Evolutionary conservation across 2,329 filamentous ascomycete species (phyloP).

Genomic region (Xylariaceae sp.): DNA sequence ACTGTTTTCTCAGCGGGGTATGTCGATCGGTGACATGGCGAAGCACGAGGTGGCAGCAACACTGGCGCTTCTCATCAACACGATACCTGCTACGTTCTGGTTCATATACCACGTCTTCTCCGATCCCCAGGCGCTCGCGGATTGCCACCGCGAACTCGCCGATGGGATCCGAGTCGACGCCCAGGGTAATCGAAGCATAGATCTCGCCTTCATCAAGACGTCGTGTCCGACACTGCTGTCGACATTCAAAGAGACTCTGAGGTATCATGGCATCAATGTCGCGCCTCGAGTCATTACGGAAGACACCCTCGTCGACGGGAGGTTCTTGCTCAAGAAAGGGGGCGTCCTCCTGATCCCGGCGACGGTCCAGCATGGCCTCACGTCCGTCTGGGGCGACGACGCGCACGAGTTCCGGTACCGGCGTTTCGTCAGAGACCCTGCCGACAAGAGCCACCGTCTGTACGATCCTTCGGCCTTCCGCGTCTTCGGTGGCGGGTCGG

Average conservation of each 20-base stretch:
- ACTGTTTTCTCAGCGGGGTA: not conserved
- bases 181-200: too few relatives aligned
- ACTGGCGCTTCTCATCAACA: too few relatives aligned
- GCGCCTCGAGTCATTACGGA: not conserved
- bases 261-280: not conserved
- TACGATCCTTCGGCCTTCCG: not conserved
- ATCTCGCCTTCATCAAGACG: too few relatives aligned
- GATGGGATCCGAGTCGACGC: too few relatives aligned
- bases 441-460: not conserved
- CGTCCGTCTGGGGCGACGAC: not conserved
- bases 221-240: too few relatives aligned
- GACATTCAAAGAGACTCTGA: not conserved
- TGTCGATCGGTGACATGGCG: too few relatives aligned
- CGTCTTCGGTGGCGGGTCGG: not conserved
- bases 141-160: too few relatives aligned
- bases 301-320: not conserved
- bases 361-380: not conserved
- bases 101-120: too few relatives aligned
- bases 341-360: not conserved
- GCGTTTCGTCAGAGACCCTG: not conserved
- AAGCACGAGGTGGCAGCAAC: too few relatives aligned
- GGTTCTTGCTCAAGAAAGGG: not conserved
- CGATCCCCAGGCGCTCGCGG: too few relatives aligned
- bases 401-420: too few relatives aligned
- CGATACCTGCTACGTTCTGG: too few relatives aligned